A percentile compares a stretch with the other conserved stretches of the same genome.
phyloP scores from a whole-genome alignment of 129 eudicot genomes.

The sunflower (Helianthus annuus) region HanXRQr2.0-SUNRISE NC_035441.2:10618999-10619498 shows the following conservation, averaged over 20 bases:
- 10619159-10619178: no score
- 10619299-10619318: constrained; percentile 43
- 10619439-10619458: not conserved
- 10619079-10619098: no score
- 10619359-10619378: constrained; percentile 96
- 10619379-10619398: constrained; percentile 94
- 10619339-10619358: constrained; percentile 91
- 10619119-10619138: no score
- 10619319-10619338: constrained; percentile 86
- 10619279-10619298: not conserved
- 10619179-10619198: no score
- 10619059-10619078: no score
- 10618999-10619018: not conserved
- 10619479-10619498: not conserved
- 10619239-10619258: not conserved
- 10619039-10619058: no score
- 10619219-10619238: not conserved
- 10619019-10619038: no score
- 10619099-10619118: no score
- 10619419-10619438: constrained; percentile 2
- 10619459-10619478: constrained; percentile 1
- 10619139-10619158: no score
- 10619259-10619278: not conserved
- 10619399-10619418: constrained; percentile 73
- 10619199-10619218: not conserved